Evolutionary conservation across 2,329 filamentous ascomycete species (phyloP), one percentile per base, ranked within the genome.

Genomic region (Diaporthe ilicicola): DNA sequence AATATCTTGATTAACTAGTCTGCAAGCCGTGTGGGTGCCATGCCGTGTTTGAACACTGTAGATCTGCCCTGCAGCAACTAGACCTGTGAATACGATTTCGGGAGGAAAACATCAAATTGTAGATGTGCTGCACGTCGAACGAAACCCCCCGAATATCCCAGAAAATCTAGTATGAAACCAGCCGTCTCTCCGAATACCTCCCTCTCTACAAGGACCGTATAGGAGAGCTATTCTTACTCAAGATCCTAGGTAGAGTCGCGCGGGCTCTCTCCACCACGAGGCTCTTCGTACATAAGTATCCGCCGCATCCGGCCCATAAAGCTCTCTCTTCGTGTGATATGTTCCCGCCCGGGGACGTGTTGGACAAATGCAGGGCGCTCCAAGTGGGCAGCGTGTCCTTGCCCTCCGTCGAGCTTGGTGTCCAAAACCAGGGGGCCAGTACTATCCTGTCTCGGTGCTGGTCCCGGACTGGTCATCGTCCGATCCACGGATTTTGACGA

Each of bases 231-330:
- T 27, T 22, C n/a, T 12, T 13, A n/a, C n/a, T n/a, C n/a, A n/a
- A n/a, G n/a, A n/a, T n/a, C n/a, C n/a, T n/a, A n/a, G n/a, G n/a
- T n/a, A 19, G 44, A 64, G 44, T 42, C 29, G 12, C 59, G 29
- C 1, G 15, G 10, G 8, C 32, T n/a, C n/a, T 37, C 59, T 9
- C 44, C 8, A 15, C n/a, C 13, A 13, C 29, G 42, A 2, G 13
- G 19, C 29, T 50, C 59, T 17, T 37, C 59, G 15, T 24, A 24
- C 13, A n/a, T 24, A 10, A 64, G 9, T 27, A 64, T 64, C 2
- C 59, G 50, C 13, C 59, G 42, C 44, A 64, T 64, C 0, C 59
- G 59, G 7, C 27, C 29, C 59, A 64, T 50, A 15, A 64, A 64
- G 44, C 44, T 50, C 59, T 64, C 59, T 27, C 59, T 19, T 0